Base-by-base conservation (phyloP, 2,329 filamentous ascomycete species). In the Stenocarpella maydis region DNA sequence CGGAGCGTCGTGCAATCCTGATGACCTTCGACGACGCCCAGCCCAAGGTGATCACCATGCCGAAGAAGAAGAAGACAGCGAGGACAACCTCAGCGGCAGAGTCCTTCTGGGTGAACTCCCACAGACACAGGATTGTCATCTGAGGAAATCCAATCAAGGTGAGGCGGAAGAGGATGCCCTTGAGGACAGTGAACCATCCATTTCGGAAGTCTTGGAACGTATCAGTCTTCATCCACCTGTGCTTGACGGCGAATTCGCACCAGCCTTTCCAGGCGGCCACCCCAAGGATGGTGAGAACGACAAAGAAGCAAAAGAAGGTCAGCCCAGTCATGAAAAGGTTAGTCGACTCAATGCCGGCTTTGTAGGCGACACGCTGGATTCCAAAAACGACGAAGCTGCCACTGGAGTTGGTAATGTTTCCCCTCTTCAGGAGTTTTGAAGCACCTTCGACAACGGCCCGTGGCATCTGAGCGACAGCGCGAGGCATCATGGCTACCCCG, bases 291-390 rank as follows among this genome's bases (percentile, higher is more conserved):
- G 93, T 92, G 72, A 95, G 79, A 71, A 92, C 82, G 74, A 97
- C 90, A 77, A 98, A 93, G 77, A 96, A 84, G 77, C 93, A 88
- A 82, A 97, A 97, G 85, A 97, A 97, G 74, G 91, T 89, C 65
- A 98, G 86, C 55, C 94, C 93, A 1, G 95, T 98, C 83, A 98
- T 86, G 85, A 98, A 98, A 74, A 98, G 88, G 81, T 98, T 98
- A 72, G 94, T 96, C 3, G 89, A 85, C 81, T 98, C 95, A 72
- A 98, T 98, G 69, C 85, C 85, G 45, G 93, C 91, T 73, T 89
- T 88, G 86, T 97, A 98, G 37, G 93, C 94, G 53, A 97, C 94
- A 80, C 95, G 91, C 76, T 97, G 88, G 71, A 98, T 97, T 73
- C 95, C 95, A 70, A 87, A 90, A 43, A 98, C 91, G 67, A 89